Percentiles rank a stretch among this genome's conserved stretches.
phyloP scores from a whole-genome alignment of 805 yeast genomes.

The Ogataea neopini region DNA sequence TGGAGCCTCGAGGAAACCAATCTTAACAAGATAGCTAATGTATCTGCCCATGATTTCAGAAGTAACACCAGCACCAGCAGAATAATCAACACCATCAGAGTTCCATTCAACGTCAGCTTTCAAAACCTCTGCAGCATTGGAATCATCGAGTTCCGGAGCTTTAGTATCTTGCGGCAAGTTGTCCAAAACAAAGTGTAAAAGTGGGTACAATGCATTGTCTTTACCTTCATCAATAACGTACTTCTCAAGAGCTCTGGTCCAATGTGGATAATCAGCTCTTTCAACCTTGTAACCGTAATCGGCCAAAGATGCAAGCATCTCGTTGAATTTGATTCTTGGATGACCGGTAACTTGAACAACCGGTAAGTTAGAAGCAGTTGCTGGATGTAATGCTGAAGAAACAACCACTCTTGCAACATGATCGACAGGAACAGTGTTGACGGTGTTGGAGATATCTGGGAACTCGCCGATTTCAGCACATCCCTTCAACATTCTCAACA shows the following conservation, averaged over 20 bases:
- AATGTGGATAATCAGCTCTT: slow-evolving; percentile 65
- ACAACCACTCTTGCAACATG: slow-evolving; percentile 93
- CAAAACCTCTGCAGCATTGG: slow-evolving; percentile 74
- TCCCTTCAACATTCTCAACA: slow-evolving; percentile 92
- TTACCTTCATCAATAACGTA: slow-evolving; percentile 72
- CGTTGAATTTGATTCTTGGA: slow-evolving; percentile 82
- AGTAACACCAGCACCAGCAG: slow-evolving; percentile 77
- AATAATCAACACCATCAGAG: slow-evolving; percentile 54
- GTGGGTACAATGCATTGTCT: slow-evolving; percentile 88
- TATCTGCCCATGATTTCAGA: slow-evolving; percentile 68
- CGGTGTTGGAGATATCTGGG: slow-evolving; percentile 85
- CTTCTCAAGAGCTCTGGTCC: slow-evolving; percentile 77
- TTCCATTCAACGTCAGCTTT: slow-evolving; percentile 55
- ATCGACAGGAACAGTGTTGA: slow-evolving; percentile 97
- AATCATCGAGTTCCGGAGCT: slow-evolving; percentile 94
- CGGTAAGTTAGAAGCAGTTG: slow-evolving; percentile 45
- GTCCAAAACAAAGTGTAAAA: slow-evolving; percentile 91
- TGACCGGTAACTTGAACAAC: slow-evolving; percentile 98
- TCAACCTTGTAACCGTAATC: slow-evolving; percentile 72
- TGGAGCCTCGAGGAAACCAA: slow-evolving; percentile 79
- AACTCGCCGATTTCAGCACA: slow-evolving; percentile 81
- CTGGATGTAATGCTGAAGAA: slow-evolving; percentile 80
- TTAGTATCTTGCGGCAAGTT: slow-evolving; percentile 86
- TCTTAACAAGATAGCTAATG: slow-evolving; percentile 73
- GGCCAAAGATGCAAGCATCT: slow-evolving; percentile 65